Percentiles rank a stretch among this genome's conserved stretches.
phyloP scores from a whole-genome alignment of 768 basidiomycete genomes.

The Auricularia auricula-judae region DNA sequence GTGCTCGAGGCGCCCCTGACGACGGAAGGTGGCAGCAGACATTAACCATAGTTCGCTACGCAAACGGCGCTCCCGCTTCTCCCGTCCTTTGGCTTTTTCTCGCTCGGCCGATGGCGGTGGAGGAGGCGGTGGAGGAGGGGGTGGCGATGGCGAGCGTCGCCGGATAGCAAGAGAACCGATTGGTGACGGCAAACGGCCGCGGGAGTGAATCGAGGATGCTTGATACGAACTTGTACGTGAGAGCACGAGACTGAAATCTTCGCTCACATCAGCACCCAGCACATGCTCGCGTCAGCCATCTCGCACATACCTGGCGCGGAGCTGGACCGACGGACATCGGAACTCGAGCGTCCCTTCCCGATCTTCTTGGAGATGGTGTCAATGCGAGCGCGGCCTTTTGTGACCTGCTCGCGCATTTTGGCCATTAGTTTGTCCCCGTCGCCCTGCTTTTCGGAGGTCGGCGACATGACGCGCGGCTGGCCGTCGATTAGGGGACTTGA shows the following conservation, averaged over 20 bases:
- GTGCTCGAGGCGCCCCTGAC: slow-evolving; percentile 83
- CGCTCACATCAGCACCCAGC: neutral
- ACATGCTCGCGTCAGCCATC: slow-evolving; percentile 1
- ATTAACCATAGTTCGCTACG: slow-evolving; percentile 87
- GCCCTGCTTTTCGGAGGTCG: neutral
- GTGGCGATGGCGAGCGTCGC: slow-evolving; percentile 15
- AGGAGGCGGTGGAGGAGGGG: slow-evolving; percentile 36
- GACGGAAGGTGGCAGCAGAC: slow-evolving; percentile 86
- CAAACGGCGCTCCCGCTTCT: slow-evolving; percentile 49
- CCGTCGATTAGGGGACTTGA: neutral
- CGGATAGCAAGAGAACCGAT: neutral
- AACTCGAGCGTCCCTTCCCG: slow-evolving; percentile 37
- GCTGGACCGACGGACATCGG: slow-evolving; percentile 39
- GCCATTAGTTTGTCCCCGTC: slow-evolving; percentile 23
- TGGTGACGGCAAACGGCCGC: slow-evolving; percentile 22
- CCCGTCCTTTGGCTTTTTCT: slow-evolving; percentile 21
- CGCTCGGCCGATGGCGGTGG: slow-evolving; percentile 23
- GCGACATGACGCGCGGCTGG: neutral
- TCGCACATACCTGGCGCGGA: slow-evolving; percentile 55
- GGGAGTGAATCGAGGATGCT: slow-evolving; percentile 78
- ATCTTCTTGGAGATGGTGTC: slow-evolving; percentile 70
- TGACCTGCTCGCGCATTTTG: slow-evolving; percentile 66
- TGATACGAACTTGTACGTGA: slow-evolving; percentile 48
- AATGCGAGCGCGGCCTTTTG: slow-evolving; percentile 62
- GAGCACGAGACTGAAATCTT: slow-evolving; percentile 62